Base-by-base conservation (phyloP, 2,329 filamentous ascomycete genomes). In the Nemania bipapillata region DNA sequence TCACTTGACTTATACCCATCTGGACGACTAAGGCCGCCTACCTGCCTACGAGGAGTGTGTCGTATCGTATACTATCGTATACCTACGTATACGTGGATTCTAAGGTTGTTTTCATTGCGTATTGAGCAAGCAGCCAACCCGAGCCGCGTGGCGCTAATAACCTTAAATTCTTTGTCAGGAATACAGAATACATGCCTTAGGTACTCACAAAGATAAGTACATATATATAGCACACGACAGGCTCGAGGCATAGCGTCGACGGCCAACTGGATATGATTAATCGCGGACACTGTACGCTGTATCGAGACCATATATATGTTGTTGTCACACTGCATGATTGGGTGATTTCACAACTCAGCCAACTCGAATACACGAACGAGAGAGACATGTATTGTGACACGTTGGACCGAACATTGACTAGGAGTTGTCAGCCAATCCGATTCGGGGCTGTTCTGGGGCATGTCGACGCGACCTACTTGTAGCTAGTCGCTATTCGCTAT, bases 151-250 rank as follows among this genome's bases (percentile, higher is more conserved):
- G 68, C 68, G 64, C 55, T 32, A 50, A 22, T 17, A 49, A 70
- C 64, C 68, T 56, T 70, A 68, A 70, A 61, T 57, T 59, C 42
- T 47, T 61, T 26, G 32, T 56, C n/a, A n/a, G n/a, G n/a, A n/a
- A n/a, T n/a, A n/a, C n/a, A n/a, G n/a, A n/a, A n/a, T n/a, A n/a
- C n/a, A n/a, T n/a, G n/a, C n/a, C n/a, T n/a, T n/a, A n/a, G n/a
- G n/a, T n/a, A n/a, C n/a, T n/a, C n/a, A n/a, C n/a, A n/a, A n/a
- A n/a, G 54, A 55, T 37, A 65, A n/a, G n/a, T 15, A 57, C n/a
- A n/a, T n/a, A n/a, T n/a, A n/a, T n/a, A n/a, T 42, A 12, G 15
- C 37, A 42, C 40, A 45, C 30, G 4, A 3, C 22, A 47, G n/a
- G n/a, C 4, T 26, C 17, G n/a, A 45, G n/a, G 17, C 4, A 37